Base-by-base conservation (phyloP, 2,329 filamentous ascomycete genomes). In the Talaromyces albobiverticillius region DNA sequence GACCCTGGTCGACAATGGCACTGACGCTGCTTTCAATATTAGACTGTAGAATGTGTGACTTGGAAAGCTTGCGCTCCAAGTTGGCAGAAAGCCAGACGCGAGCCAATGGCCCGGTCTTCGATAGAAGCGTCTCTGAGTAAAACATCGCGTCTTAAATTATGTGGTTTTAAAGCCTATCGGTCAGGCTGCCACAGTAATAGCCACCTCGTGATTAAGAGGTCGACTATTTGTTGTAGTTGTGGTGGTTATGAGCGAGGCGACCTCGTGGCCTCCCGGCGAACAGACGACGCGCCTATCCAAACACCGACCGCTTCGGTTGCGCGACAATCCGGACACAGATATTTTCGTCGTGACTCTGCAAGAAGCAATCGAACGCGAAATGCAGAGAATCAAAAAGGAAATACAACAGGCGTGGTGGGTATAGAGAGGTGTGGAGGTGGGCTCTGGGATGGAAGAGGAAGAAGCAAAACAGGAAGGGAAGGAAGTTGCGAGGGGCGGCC, bases 1-100 rank as follows among this genome's bases (percentile, higher is more conserved):
- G 90, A 60, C 88, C 89, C 46, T 90, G 90, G 56, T 89, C 90
- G 62, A 97, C 94, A 71, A 99, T 99, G 62, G 91, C 90, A 71
- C 90, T 88, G 61, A 99, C 92, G 73, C 92, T 96, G 76, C 91
- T 90, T 65, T 93, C 88, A 63, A 99, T 88, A 76, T 96, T 95
- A 56, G 92, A 93, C 70, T 96, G 90, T 60, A 99, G 73, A 62
- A 97, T 94, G 67, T 96, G 91, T 60, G 90, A 91, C 77, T 99
- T 99, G 63, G 92, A 95, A 57, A 99, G 85, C 78, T 97, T 99
- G 80, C 93, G 91, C 82, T 97, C 94, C 61, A 97, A 82, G 75
- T 97, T 99, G 78, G 94, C 91, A 29, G 94, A 96, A 58, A 97
- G 84, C 94, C 94, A 99, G 77, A 97, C 92, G 69, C 91, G 90